A percentile compares a stretch with the other conserved stretches of the same genome.
phyloP scores from a whole-genome alignment of 768 basidiomycete species.

The Hypholoma fasciculare region DNA sequence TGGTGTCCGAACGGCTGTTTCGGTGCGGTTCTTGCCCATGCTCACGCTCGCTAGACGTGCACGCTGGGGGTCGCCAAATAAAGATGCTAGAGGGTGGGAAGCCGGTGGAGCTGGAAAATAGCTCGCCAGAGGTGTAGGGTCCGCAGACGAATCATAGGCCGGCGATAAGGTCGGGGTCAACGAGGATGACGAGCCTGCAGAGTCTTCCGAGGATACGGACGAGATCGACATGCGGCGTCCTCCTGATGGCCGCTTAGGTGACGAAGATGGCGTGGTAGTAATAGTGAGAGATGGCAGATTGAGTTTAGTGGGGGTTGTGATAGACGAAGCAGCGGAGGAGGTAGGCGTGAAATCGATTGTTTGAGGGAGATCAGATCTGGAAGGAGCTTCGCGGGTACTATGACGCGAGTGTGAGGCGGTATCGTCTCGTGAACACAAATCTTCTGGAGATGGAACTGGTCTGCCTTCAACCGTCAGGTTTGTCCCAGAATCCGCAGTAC shows the following conservation, averaged over 20 bases:
- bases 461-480: too few species aligned
- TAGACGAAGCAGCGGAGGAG: neutral
- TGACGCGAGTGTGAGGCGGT: too few species aligned
- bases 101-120: conserved; percentile 17
- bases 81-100: conserved; percentile 1
- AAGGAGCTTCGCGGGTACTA: too few species aligned
- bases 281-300: neutral
- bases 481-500: too few species aligned
- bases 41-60: neutral
- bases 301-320: neutral
- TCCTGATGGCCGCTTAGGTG: neutral
- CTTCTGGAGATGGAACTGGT: too few species aligned
- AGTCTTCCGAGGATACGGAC: conserved; percentile 1
- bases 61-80: conserved; percentile 4
- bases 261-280: neutral
- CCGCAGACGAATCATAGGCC: conserved; percentile 2
- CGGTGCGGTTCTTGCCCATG: neutral
- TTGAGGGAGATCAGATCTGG: neutral
- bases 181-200: conserved; percentile 4
- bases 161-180: conserved; percentile 11
- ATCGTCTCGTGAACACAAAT: too few species aligned
- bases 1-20: neutral
- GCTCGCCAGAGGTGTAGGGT: conserved; percentile 16
- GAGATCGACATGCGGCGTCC: conserved; percentile 3
- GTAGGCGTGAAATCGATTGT: neutral